Percentiles rank a stretch among this genome's conserved stretches.
phyloP scores from a whole-genome alignment of 2,329 filamentous ascomycete species.

The Talaromyces verruculosus region DNA sequence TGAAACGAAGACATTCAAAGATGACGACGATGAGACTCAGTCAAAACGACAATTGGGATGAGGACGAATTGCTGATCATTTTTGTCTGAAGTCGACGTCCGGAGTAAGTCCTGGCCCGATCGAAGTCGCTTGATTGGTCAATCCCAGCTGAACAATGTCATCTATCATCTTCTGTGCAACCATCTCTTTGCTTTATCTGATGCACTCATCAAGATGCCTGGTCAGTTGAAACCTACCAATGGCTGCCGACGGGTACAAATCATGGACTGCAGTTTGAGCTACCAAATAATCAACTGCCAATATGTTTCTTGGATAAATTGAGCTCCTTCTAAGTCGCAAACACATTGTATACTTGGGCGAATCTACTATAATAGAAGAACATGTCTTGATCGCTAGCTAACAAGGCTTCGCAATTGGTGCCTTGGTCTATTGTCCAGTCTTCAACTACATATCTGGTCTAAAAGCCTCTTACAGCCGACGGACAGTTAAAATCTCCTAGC shows the following conservation, averaged over 20 bases:
- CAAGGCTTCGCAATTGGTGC: background rate
- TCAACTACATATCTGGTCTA: background rate
- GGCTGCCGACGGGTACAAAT: background rate
- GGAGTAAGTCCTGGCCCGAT: background rate
- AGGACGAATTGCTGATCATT: background rate
- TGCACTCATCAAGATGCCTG: background rate
- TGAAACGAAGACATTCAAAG: background rate
- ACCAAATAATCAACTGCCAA: background rate
- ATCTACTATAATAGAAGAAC: background rate
- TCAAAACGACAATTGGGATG: background rate
- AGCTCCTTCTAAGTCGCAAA: background rate
- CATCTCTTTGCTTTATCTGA: background rate
- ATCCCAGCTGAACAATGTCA: background rate
- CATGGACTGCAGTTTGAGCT: background rate
- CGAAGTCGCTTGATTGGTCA: background rate
- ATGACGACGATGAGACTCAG: background rate
- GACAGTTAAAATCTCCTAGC: background rate
- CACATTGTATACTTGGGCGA: background rate
- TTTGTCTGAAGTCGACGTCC: background rate
- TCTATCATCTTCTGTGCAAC: background rate
- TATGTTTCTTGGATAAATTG: background rate
- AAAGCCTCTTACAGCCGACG: background rate
- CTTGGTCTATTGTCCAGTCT: background rate
- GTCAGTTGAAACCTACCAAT: background rate
- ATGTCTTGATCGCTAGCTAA: background rate